Base-by-base conservation (phyloP, 1,284 basidiomycete species). In the Cutaneotrichosporon mucoides region DNA sequence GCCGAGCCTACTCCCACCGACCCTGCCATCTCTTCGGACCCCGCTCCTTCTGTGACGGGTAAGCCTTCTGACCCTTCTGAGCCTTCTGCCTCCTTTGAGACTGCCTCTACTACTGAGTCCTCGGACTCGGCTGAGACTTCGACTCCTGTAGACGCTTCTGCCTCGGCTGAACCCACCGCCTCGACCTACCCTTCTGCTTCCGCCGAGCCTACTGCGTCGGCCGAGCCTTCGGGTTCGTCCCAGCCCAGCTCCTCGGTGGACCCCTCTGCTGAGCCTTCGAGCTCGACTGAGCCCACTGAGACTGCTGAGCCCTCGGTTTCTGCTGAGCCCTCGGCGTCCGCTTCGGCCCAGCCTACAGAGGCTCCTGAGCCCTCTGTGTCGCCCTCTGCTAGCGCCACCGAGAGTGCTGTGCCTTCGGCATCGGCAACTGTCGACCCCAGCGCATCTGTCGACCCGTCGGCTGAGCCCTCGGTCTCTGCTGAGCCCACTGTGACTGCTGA, bases 241-340 rank as follows among this genome's bases (percentile, higher is more conserved):
- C 53, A 53, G 45, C 35, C 54, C 36, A 48, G 54, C 33, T 5
- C 48, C 24, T 53, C 44, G 13, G 45, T 34, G 4, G 6, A 34
- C 11, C 40, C 45, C 16, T 36, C 43, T 36, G 16, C 49, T 34
- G 16, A n/a, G 38, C 41, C 59, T 15, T 15, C 35, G 4, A 52
- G 50, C 34, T 34, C 45, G 24, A 3, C 33, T 13, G 24, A 34
- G 16, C 24, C 45, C 24, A 24, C 45, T 11, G 53, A 42, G 7
- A 24, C 42, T 11, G 44, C 55, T 49, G 51, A 54, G 45, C 44
- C 55, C n/a, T 60, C 59, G 46, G 40, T 16, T 6, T 55, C 58
- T 15, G 42, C 45, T 47, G 49, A 41, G 43, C 24, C 50, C 6
- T 60, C 59, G 13, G 41, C 53, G 10, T 35, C 49, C 15, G 48